Conservation (phyloP, 2,329 filamentous ascomycete genomes). For the Colletotrichum sp. region DNA sequence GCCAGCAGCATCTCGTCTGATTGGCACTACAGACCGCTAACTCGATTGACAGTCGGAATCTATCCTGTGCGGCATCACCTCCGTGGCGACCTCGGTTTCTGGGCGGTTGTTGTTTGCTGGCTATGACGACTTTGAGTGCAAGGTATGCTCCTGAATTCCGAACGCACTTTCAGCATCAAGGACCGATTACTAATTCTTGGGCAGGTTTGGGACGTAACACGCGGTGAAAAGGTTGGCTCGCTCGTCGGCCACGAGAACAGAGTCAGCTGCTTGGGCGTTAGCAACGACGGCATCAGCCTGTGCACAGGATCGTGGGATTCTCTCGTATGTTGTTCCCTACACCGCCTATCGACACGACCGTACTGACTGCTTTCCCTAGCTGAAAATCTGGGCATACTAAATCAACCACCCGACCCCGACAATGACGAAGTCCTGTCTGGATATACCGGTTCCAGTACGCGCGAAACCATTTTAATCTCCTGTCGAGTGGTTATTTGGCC, state of each 20-base stretch:
- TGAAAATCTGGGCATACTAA: conserved; percentile 89
- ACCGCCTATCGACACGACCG: conserved; percentile 54
- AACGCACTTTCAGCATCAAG: not conserved
- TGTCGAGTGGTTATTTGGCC: conserved; percentile 22
- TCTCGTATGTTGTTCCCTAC: conserved; percentile 71
- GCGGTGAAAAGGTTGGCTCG: conserved; percentile 95
- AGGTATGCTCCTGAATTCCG: conserved; percentile 66
- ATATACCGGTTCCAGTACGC: conserved; percentile 23
- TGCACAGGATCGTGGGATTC: conserved; percentile 99
- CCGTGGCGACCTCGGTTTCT: conserved; percentile 96
- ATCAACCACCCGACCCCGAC: conserved; percentile 3
- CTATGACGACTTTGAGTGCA: conserved; percentile 99
- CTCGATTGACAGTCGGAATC: conserved; percentile 77
- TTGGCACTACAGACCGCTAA: conserved; percentile 19
- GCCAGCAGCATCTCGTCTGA: not conserved
- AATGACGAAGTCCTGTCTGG: conserved; percentile 21
- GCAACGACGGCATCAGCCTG: conserved; percentile 98
- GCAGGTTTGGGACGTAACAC: conserved; percentile 96
- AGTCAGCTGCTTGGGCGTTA: conserved; percentile 97
- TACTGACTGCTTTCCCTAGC: conserved; percentile 54
- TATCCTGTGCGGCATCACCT: conserved; percentile 97
- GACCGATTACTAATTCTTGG: conserved; percentile 15
- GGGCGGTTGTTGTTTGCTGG: conserved; percentile 94
- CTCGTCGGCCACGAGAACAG: conserved; percentile 98
- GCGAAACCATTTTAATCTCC: conserved; percentile 23